Evolutionary conservation across 306 rosid genomes (phyloP), one percentile per base, ranked within the genome.

Genomic region (Cucurbita ficifolia): DNA sequence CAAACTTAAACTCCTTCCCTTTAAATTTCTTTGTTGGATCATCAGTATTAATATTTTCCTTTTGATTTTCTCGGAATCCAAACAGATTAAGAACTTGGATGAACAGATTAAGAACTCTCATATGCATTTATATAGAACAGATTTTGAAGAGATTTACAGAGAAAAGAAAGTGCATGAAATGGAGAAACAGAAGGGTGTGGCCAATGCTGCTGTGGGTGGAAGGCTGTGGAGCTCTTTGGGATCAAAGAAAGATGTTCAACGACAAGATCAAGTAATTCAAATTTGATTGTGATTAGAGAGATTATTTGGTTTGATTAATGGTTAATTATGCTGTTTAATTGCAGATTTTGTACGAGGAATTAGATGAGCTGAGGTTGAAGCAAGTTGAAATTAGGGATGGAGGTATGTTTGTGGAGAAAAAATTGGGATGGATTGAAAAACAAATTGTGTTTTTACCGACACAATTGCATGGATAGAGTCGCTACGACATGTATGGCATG

Each of bases 301-400:
- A 19, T 39, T n/a, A 3, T 21, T 48, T 45, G 12, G 21, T 35
- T 43, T 64, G 11, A 35, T 45, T 64, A 16, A 42, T 55, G 8
- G 13, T 53, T 76, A 24, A 6, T 38, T 10, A 18, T 36, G 4
- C 14, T 2, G 5, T 18, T 24, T 63, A 7, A 43, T 68, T 70
- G 79, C 74, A 83, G 77, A 53, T 13, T n/a, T 10, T 69, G 14
- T 19, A 43, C 5, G 70, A 10, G 36, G 65, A 79, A 8, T 52
- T 74, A 19, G 76, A 83, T 11, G 79, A 38, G 62, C 17, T 75
- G 48, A 74, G 22, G 77, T 16, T 43, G 74, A 43, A 29, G 50
- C 17, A 65, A 65, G 10, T 65, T 42, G 53, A 43, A 5, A 14
- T 5, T 40, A 40, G 54, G 18, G 29, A 11, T 19, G 18, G 24